These are phyloP conservation scores for Raphanus raphanistrum DNA, from an alignment of 345 rosid genomes.

Conservation along the genomic window DNA sequence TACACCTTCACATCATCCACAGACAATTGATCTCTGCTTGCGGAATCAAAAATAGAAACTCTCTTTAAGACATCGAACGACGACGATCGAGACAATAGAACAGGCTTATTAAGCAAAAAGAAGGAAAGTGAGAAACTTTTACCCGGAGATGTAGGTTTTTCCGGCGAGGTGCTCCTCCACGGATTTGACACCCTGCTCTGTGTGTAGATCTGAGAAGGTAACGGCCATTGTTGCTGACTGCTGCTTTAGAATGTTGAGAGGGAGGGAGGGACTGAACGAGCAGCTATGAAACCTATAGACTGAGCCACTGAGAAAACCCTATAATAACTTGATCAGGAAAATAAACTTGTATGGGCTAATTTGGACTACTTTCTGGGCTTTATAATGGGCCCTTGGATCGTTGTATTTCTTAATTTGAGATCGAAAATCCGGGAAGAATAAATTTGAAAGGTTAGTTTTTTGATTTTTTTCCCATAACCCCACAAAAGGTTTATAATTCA, in stretches of 20 bases:
- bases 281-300: conserved; percentile 21
- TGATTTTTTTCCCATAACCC: no score
- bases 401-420: not conserved
- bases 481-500: no score
- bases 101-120: not conserved
- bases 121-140: not conserved
- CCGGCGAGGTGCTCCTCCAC: conserved; percentile 73
- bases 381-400: not conserved
- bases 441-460: no score
- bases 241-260: not conserved
- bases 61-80: not conserved
- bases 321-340: not conserved
- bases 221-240: conserved; percentile 55
- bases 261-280: not conserved
- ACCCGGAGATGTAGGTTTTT: conserved; percentile 82
- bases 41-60: not conserved
- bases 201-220: conserved; percentile 82
- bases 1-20: conserved; percentile 83
- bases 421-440: not conserved
- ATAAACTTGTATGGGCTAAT: not conserved
- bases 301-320: conserved; percentile 19
- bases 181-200: conserved; percentile 76
- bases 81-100: not conserved
- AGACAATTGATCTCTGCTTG: conserved; percentile 49
- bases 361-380: not conserved